phyloP scores from a whole-genome alignment of 768 basidiomycete species.

The Suillus subluteus region DNA sequence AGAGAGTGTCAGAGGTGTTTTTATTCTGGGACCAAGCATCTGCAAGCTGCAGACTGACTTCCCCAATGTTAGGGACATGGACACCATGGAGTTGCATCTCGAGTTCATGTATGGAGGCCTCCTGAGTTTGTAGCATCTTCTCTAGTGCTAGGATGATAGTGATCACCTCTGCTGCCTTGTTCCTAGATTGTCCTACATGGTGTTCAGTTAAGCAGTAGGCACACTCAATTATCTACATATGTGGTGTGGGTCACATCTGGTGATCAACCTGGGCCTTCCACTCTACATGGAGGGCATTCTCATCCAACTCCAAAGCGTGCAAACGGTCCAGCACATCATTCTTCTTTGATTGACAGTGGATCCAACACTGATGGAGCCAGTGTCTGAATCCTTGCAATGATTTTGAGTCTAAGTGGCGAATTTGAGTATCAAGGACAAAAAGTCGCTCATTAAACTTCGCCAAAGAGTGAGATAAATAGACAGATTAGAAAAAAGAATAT shows the following conservation, averaged over 20 bases:
- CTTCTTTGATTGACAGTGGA: slow-evolving; percentile 16
- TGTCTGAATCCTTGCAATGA: slow-evolving; percentile 17
- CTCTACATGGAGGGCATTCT: slow-evolving; percentile 12
- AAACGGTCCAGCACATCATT: slow-evolving; percentile 1
- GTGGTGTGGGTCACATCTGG: neutral
- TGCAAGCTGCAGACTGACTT: slow-evolving; percentile 7
- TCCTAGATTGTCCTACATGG: slow-evolving; percentile 2
- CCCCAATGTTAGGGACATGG: neutral
- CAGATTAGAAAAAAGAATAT: too few relatives aligned
- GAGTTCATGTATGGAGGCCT: neutral
- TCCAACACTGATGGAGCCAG: slow-evolving; percentile 19
- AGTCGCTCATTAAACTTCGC: too few relatives aligned
- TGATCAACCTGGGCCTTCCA: slow-evolving; percentile 14
- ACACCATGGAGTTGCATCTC: slow-evolving; percentile 6
- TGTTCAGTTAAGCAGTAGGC: neutral
- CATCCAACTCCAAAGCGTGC: neutral
- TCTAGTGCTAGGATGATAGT: slow-evolving; percentile 9
- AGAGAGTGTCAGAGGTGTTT: neutral
- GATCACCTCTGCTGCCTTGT: slow-evolving; percentile 11
- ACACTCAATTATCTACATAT: neutral
- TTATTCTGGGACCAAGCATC: neutral
- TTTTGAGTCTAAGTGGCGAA: slow-evolving; percentile 21
- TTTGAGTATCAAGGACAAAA: slow-evolving; percentile 20
- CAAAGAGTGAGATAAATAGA: too few relatives aligned
- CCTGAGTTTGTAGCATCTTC: slow-evolving; percentile 1